Evolutionary conservation across 768 basidiomycete genomes (phyloP), one percentile per base, ranked within the genome.

Genomic region (Russula abietina): DNA sequence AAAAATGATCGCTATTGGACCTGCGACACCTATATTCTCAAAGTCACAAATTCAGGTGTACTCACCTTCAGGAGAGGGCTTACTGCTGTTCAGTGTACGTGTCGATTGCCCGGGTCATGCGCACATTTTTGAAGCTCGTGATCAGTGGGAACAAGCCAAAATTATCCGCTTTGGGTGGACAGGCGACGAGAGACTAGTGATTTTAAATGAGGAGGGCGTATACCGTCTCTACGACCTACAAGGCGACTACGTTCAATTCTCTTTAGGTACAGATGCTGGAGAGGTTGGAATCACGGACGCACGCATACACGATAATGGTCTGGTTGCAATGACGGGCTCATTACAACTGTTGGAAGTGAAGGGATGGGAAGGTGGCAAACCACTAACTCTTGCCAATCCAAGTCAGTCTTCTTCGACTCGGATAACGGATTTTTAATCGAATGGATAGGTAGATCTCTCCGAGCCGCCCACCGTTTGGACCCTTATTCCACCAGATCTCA

Each of bases 201-300:
- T 98, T 16, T 75, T 98, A 43, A 91, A 94, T 70, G 93, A 96
- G 73, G 94, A 98, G 69, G 95, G 96, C 28, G 80, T 82, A 7
- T 99, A 97, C 74, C 81, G 97, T 51, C 69, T 98, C 28, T 98
- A 98, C 70, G 89, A 93, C 75, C 76, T 92, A 38, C 87, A 91
- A 73, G 86, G 87, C 59, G 89, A 90, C 68, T 97, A 94, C 71
- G 77, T 83, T 61, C 94, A 98, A 65, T 82, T 86, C 71, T 92
- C 93, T 0, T 79, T 98, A 2, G 93, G 93, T 9, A 77, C 77
- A 10, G 94, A 96, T 56, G 91, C 89, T 0, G 80, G 82, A 5
- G 93, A 95, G 72, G 76, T 85, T 62, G 94, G 93, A 0, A 80
- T 98, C 38, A 77, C 93, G 55, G 90, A 94, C 55, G 95, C 93